A percentile compares a stretch with the other conserved stretches of the same genome.
Evolutionary conservation across 306 rosid genomes (phyloP).

Genomic region (Calophaca sinica): DNA sequence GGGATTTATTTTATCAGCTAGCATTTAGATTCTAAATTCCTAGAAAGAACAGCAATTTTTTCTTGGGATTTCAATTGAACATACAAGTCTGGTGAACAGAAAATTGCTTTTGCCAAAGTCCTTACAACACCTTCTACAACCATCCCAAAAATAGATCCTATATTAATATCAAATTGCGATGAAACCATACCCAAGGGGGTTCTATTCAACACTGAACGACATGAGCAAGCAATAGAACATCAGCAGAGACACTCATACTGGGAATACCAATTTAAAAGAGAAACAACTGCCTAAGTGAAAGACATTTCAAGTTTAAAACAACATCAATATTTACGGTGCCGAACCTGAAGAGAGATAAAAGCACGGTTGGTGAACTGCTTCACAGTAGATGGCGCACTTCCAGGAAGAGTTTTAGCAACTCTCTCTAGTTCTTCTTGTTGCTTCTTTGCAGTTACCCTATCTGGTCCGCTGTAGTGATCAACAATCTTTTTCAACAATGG

Average conservation of each 20-base stretch:
- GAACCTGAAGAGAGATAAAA: slow-evolving; percentile 89
- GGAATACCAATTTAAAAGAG: slow-evolving; percentile 29
- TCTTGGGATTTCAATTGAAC: slow-evolving; percentile 33
- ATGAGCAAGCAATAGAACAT: slow-evolving; percentile 32
- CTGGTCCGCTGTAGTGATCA: slow-evolving; percentile 86
- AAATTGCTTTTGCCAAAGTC: neutral
- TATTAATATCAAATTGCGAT: slow-evolving; percentile 12
- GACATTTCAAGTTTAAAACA: slow-evolving; percentile 33
- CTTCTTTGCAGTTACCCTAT: slow-evolving; percentile 87
- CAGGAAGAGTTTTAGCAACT: slow-evolving; percentile 83
- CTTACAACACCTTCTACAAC: neutral
- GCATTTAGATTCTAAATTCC: slow-evolving; percentile 28
- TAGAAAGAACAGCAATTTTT: slow-evolving; percentile 24
- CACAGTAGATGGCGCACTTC: slow-evolving; percentile 75
- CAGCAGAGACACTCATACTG: slow-evolving; percentile 24
- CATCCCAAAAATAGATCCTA: slow-evolving; percentile 27
- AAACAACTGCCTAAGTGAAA: slow-evolving; percentile 15
- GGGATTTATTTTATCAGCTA: slow-evolving; percentile 17
- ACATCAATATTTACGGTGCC: slow-evolving; percentile 40
- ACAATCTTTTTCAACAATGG: slow-evolving; percentile 87
- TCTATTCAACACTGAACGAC: slow-evolving; percentile 20
- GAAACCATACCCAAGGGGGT: neutral
- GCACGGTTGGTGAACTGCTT: slow-evolving; percentile 80
- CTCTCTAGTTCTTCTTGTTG: slow-evolving; percentile 83
- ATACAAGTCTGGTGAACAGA: slow-evolving; percentile 31